Percentiles rank a stretch among this genome's conserved stretches.
Conservation (phyloP, 2,329 filamentous ascomycete genomes). For the Bipolaris bicolor region DNA sequence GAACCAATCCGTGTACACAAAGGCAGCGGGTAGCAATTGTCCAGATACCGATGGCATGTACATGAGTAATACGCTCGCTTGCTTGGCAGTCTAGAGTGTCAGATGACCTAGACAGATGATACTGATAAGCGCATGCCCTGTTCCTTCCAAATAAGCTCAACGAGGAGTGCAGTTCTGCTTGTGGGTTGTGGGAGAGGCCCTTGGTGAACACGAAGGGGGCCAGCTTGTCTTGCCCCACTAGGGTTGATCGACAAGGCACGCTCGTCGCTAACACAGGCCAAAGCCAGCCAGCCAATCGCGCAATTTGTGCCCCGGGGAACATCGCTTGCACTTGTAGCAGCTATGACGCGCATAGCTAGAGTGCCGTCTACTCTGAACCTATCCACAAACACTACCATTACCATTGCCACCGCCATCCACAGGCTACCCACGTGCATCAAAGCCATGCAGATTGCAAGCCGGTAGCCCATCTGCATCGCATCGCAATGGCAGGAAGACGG, state of each 20-base stretch:
- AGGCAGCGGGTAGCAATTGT: slow-evolving; percentile 1
- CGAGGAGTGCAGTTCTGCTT: slow-evolving; percentile 3
- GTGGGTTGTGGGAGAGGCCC: slow-evolving; percentile 6
- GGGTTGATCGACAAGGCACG: slow-evolving; percentile 7
- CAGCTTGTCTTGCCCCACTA: slow-evolving; percentile 13
- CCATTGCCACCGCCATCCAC: background rate
- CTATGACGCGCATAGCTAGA: slow-evolving; percentile 42
- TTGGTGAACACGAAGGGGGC: background rate
- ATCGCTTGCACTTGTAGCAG: slow-evolving; percentile 31
- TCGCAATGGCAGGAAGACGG: slow-evolving; percentile 58
- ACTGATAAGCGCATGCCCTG: background rate
- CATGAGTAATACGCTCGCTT: background rate
- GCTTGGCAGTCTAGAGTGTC: slow-evolving; percentile 2
- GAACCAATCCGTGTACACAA: background rate
- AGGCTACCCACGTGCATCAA: background rate
- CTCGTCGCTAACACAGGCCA: background rate
- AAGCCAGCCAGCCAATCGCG: slow-evolving; percentile 11
- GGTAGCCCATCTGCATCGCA: slow-evolving; percentile 19
- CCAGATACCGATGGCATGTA: slow-evolving; percentile 3
- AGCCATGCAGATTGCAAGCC: slow-evolving; percentile 21
- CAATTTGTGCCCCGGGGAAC: background rate
- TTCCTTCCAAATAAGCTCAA: background rate
- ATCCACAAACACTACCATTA: slow-evolving; percentile 1
- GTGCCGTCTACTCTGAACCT: background rate
- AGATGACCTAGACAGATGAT: slow-evolving; percentile 6